Percentiles rank a stretch among this genome's conserved stretches.
phyloP scores from a whole-genome alignment of 2,329 filamentous ascomycete genomes.

The Cladobotryum mycophilum region DNA sequence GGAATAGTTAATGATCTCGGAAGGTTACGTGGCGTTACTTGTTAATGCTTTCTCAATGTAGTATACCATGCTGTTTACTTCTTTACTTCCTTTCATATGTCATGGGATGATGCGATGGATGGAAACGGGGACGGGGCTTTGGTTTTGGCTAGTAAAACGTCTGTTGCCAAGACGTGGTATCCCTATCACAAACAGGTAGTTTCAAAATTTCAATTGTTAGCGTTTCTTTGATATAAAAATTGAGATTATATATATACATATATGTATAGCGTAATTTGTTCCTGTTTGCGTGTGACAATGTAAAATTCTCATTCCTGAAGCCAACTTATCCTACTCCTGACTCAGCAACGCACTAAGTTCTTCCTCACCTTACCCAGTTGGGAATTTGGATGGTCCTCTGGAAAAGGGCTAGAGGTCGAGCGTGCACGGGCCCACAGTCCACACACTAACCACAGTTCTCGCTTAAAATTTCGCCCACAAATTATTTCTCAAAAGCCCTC shows the following conservation, averaged over 20 bases:
- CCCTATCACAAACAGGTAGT: constrained; percentile 13
- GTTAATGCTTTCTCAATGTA: constrained; percentile 15
- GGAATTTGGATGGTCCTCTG: background rate
- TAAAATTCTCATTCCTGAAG: no score
- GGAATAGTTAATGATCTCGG: constrained; percentile 19
- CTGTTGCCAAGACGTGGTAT: constrained; percentile 22
- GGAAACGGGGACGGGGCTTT: constrained; percentile 6
- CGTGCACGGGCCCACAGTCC: constrained; percentile 20
- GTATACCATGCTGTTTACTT: constrained; percentile 16
- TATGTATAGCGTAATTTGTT: background rate
- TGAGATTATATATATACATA: background rate
- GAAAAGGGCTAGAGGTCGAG: constrained; percentile 7
- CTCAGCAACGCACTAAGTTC: no score
- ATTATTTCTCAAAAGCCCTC: constrained; percentile 21
- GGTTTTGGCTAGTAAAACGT: constrained; percentile 24
- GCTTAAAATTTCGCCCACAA: constrained; percentile 37
- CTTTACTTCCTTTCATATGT: constrained; percentile 17
- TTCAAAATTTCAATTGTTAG: constrained; percentile 1
- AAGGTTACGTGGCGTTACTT: constrained; percentile 17
- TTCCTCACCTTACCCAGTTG: no score
- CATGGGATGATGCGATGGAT: constrained; percentile 14
- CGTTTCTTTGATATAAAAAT: background rate
- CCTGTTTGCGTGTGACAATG: background rate
- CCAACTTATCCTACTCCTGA: no score
- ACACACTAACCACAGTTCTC: constrained; percentile 21